phyloP scores from a whole-genome alignment of 2,329 filamentous ascomycete genomes.

The Aspergillus calidoustus region DNA sequence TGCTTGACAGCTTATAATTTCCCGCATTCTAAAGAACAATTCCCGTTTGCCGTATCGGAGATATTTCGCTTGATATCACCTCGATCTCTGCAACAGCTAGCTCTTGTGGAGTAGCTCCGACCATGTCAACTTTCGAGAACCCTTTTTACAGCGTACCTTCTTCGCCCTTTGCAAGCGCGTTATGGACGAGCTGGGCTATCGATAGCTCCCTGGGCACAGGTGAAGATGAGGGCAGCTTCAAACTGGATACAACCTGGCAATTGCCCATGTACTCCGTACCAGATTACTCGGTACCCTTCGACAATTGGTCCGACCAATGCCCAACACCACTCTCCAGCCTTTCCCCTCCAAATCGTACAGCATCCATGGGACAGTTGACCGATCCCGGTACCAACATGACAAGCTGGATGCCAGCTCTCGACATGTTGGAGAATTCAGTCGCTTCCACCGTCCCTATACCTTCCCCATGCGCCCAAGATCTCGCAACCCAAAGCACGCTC shows the following conservation, averaged over 20 bases:
- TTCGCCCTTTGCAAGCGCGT: not conserved
- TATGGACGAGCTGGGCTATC: constrained; percentile 12
- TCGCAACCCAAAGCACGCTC: not conserved
- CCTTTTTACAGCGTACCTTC: constrained; percentile 1
- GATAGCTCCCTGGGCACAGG: not conserved
- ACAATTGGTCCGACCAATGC: constrained; percentile 10
- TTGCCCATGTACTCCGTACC: constrained; percentile 1
- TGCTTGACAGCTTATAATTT: not conserved
- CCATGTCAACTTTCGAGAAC: constrained; percentile 10
- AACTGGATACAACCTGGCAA: constrained; percentile 7
- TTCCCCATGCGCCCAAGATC: not conserved
- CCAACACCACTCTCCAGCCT: constrained; percentile 2
- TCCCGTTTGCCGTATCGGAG: not conserved
- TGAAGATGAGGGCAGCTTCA: not conserved
- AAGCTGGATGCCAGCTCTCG: not conserved
- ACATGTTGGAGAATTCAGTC: not conserved
- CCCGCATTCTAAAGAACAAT: not conserved
- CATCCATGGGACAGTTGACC: not conserved
- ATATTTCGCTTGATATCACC: not conserved
- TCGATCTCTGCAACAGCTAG: not conserved
- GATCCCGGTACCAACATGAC: not conserved
- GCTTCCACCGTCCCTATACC: not conserved
- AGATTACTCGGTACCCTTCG: constrained; percentile 1
- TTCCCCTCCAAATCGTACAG: not conserved
- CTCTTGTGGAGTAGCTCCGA: not conserved